A percentile compares a stretch with the other conserved stretches of the same genome.
Conservation (phyloP, 805 yeast genomes). For the Ogataea zsoltii region DNA sequence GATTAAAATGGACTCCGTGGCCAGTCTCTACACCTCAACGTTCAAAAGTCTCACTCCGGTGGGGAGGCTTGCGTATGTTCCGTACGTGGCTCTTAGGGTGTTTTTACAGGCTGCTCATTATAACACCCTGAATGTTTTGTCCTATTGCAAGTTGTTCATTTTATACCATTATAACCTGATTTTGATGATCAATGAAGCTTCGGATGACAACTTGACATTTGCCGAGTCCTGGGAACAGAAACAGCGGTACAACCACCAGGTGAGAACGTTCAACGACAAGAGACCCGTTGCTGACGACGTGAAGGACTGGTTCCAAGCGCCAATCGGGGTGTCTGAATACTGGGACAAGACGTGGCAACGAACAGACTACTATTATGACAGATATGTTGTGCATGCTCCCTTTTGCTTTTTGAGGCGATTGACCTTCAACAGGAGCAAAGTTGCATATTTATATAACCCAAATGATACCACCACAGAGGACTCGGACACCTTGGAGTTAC, state of each 20-base stretch:
- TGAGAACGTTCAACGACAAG: constrained; percentile 18
- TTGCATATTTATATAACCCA: constrained; percentile 16
- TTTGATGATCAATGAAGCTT: constrained; percentile 26
- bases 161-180: constrained; percentile 26
- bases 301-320: constrained; percentile 28
- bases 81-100: constrained; percentile 26
- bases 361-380: constrained; percentile 41
- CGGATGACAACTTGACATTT: constrained; percentile 24
- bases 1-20: not conserved
- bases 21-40: constrained; percentile 1
- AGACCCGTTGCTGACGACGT: constrained; percentile 22
- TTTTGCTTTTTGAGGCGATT: constrained; percentile 29
- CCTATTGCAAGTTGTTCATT: constrained; percentile 21
- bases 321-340: constrained; percentile 18
- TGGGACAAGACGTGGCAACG: constrained; percentile 30
- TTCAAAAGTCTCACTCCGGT: constrained; percentile 16
- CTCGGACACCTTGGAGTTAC: constrained; percentile 4
- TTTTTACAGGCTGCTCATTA: constrained; percentile 23
- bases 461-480: constrained; percentile 2
- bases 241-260: constrained; percentile 17
- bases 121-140: constrained; percentile 15
- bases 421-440: constrained; percentile 3
- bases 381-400: constrained; percentile 40
- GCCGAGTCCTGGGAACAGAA: constrained; percentile 23
- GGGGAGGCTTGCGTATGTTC: constrained; percentile 26